Conservation (phyloP, 148 eudicot genomes). For the Dysphania ambrosioides region DNA sequence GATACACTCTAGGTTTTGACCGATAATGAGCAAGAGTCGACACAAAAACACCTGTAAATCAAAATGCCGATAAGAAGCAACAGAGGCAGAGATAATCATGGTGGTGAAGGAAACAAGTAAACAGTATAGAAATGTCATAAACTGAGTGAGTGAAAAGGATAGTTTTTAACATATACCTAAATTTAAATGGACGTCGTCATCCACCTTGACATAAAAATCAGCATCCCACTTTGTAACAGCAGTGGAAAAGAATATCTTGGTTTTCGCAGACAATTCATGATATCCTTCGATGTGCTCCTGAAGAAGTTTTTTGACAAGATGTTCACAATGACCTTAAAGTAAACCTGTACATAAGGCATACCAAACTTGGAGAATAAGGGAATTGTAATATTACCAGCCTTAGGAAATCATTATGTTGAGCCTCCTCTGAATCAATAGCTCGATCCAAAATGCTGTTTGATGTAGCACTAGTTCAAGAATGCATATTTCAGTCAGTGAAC, state of each 20-base stretch:
- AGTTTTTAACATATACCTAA: conserved; percentile 46
- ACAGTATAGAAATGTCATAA: not conserved
- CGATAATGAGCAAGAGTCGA: conserved; percentile 86
- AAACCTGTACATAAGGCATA: conserved; percentile 5
- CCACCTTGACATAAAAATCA: conserved; percentile 91
- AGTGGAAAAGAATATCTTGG: conserved; percentile 82
- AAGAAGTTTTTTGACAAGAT: conserved; percentile 18
- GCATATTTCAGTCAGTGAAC: conserved; percentile 12
- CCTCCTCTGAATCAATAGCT: conserved; percentile 91
- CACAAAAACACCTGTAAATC: conserved; percentile 58
- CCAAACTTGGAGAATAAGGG: not conserved
- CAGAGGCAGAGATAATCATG: not conserved
- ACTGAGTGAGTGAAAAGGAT: not conserved
- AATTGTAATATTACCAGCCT: conserved; percentile 57
- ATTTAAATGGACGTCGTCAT: conserved; percentile 95
- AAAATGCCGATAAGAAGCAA: conserved; percentile 1
- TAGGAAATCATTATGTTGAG: conserved; percentile 90
- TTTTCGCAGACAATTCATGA: conserved; percentile 92
- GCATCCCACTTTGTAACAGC: conserved; percentile 97
- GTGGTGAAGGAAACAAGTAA: not conserved
- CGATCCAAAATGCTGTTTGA: conserved; percentile 85
- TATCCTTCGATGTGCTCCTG: conserved; percentile 97
- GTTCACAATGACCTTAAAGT: not conserved
- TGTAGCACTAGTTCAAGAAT: conserved; percentile 57
- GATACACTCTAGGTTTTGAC: conserved; percentile 80